phyloP scores from a whole-genome alignment of 2,329 filamentous ascomycete species.

The Aspergillus quadricinctus region DNA sequence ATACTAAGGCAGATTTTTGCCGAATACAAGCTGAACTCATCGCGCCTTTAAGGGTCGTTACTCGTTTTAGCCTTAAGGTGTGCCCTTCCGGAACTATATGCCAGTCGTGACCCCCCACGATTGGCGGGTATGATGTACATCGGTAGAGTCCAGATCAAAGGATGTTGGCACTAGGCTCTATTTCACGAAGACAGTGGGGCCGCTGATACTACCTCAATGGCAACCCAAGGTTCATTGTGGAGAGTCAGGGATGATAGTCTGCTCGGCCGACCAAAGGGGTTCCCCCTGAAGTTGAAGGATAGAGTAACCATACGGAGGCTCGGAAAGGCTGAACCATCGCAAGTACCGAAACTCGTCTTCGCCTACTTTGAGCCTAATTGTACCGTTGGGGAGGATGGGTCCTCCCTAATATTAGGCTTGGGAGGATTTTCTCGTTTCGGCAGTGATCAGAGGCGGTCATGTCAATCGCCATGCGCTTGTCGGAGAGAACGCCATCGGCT shows the following conservation, averaged over 20 bases:
- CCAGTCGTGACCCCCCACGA: background rate
- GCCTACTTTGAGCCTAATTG: constrained; percentile 9
- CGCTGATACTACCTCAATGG: background rate
- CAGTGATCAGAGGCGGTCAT: constrained; percentile 18
- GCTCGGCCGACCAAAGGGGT: background rate
- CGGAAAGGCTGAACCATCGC: background rate
- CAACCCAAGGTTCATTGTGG: background rate
- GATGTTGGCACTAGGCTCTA: background rate
- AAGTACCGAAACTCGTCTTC: constrained; percentile 9
- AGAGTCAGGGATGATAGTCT: background rate
- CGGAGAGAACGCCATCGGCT: constrained; percentile 9
- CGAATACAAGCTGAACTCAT: background rate
- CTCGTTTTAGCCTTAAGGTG: background rate
- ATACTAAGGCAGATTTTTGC: background rate
- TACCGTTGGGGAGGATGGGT: constrained; percentile 10
- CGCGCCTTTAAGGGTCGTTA: background rate
- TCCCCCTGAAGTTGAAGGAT: background rate
- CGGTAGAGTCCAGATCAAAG: background rate
- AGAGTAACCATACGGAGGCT: background rate
- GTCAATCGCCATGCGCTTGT: constrained; percentile 12
- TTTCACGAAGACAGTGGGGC: background rate
- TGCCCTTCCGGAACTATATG: background rate
- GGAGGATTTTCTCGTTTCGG: constrained; percentile 18
- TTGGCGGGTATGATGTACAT: background rate
- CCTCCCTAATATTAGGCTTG: constrained; percentile 7